Conservation (phyloP, 2,329 filamentous ascomycete genomes). For the Ophiostoma quercus region DNA sequence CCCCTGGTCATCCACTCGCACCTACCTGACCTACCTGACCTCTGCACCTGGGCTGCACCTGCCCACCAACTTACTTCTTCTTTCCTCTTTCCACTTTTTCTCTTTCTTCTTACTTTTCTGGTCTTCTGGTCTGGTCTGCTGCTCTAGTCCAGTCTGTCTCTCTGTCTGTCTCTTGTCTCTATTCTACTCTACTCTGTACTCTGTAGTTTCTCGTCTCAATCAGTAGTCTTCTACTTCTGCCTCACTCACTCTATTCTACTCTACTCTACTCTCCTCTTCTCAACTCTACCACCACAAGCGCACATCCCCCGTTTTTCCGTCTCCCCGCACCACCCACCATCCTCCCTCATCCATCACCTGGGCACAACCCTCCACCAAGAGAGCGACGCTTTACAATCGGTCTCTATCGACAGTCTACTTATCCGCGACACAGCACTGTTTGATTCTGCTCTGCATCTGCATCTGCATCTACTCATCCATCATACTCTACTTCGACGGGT, state of each 20-base stretch:
- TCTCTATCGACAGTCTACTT: neutral
- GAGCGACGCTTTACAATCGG: slow-evolving; percentile 13
- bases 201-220: neutral
- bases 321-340: slow-evolving; percentile 16
- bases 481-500: neutral
- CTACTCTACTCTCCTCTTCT: neutral
- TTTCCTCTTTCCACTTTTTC: slow-evolving; percentile 16
- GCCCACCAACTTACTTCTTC: slow-evolving; percentile 7
- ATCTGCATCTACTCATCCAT: neutral
- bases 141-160: neutral
- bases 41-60: neutral
- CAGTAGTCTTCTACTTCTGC: neutral
- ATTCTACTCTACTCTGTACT: neutral
- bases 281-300: neutral
- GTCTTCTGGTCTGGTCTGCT: slow-evolving; percentile 16
- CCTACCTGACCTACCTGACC: neutral
- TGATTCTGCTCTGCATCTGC: neutral
- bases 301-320: slow-evolving; percentile 15
- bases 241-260: neutral
- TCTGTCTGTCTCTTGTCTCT: neutral
- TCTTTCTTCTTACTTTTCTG: slow-evolving; percentile 13
- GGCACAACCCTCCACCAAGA: slow-evolving; percentile 15
- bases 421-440: neutral
- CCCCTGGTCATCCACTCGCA: slow-evolving; percentile 13
- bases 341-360: slow-evolving; percentile 16